Evolutionary conservation across 352 stramenopile species (phyloP).

Genomic region (Pythium brachiatum): DNA sequence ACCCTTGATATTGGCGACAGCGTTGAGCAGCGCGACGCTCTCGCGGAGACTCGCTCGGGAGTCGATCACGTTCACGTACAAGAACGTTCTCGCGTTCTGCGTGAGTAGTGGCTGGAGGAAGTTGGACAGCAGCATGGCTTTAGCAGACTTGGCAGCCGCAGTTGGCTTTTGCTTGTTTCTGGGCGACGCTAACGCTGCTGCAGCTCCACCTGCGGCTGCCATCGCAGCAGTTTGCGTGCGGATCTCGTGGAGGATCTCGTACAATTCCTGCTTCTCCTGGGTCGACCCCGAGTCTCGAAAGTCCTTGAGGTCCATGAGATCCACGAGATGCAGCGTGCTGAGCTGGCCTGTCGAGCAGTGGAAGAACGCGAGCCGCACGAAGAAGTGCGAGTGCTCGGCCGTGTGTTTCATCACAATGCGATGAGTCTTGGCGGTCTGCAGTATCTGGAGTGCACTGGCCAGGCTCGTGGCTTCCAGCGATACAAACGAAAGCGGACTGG

Average conservation of each 20-base stretch:
- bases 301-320: slow-evolving; percentile 64
- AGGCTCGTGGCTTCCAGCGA: slow-evolving; percentile 51
- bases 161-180: not conserved
- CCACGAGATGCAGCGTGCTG: slow-evolving; percentile 62
- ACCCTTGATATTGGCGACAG: slow-evolving; percentile 55
- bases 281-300: slow-evolving; percentile 39
- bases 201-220: not conserved
- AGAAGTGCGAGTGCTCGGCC: slow-evolving; percentile 62
- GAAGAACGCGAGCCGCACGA: slow-evolving; percentile 66
- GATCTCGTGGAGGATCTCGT: slow-evolving; percentile 52
- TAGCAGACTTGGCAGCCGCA: not conserved
- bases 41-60: slow-evolving; percentile 60
- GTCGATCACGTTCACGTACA: slow-evolving; percentile 72
- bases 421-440: slow-evolving; percentile 73
- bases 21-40: slow-evolving; percentile 59
- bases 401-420: slow-evolving; percentile 69
- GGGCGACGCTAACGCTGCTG: not conserved
- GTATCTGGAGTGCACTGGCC: slow-evolving; percentile 40
- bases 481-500: slow-evolving; percentile 39
- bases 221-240: slow-evolving; percentile 20
- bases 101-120: slow-evolving; percentile 65
- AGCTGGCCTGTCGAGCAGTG: slow-evolving; percentile 41
- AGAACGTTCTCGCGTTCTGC: slow-evolving; percentile 56
- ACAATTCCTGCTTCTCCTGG: slow-evolving; percentile 61
- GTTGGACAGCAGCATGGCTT: slow-evolving; percentile 38